A percentile compares a stretch with the other conserved stretches of the same genome.
phyloP scores from a whole-genome alignment of 2,329 filamentous ascomycete genomes.

The Pseudonectria buxi region DNA sequence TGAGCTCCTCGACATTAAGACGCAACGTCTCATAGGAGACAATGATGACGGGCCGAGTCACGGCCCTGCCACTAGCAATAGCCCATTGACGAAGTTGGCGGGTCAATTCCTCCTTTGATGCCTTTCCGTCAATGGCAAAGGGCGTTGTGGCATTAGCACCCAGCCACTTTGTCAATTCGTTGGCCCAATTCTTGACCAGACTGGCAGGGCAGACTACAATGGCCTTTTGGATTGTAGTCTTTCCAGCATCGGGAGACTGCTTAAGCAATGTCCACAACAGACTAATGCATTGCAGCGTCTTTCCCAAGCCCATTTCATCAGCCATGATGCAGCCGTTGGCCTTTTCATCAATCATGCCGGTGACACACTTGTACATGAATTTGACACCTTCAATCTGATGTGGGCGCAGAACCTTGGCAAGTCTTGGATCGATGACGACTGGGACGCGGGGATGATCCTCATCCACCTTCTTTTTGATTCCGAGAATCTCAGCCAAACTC shows the following conservation, averaged over 20 bases:
- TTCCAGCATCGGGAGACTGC: conserved; percentile 92
- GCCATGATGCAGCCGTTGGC: conserved; percentile 99
- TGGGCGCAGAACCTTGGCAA: conserved; percentile 84
- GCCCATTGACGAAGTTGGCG: conserved; percentile 92
- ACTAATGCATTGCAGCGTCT: conserved; percentile 94
- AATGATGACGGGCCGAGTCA: conserved; percentile 90
- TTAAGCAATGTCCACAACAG: conserved; percentile 96
- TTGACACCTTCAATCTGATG: conserved; percentile 98
- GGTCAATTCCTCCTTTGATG: conserved; percentile 85
- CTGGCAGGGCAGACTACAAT: conserved; percentile 96
- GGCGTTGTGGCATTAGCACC: conserved; percentile 84
- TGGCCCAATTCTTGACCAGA: conserved; percentile 96
- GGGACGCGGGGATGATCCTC: conserved; percentile 81
- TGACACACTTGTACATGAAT: conserved; percentile 92
- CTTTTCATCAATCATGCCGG: conserved; percentile 88
- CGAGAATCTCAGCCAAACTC: conserved; percentile 89
- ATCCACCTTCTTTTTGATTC: conserved; percentile 84
- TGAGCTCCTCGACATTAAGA: conserved; percentile 83
- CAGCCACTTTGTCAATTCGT: conserved; percentile 94
- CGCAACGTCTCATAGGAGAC: conserved; percentile 96
- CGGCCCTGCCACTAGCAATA: conserved; percentile 78
- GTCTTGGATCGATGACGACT: conserved; percentile 86
- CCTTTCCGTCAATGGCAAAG: conserved; percentile 95
- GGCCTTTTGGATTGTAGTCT: conserved; percentile 87
- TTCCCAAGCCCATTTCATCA: conserved; percentile 96